A percentile compares a stretch with the other conserved stretches of the same genome.
Evolutionary conservation across 208 protist genomes (phyloP).

Genomic region (Trypanosoma scelopori): DNA sequence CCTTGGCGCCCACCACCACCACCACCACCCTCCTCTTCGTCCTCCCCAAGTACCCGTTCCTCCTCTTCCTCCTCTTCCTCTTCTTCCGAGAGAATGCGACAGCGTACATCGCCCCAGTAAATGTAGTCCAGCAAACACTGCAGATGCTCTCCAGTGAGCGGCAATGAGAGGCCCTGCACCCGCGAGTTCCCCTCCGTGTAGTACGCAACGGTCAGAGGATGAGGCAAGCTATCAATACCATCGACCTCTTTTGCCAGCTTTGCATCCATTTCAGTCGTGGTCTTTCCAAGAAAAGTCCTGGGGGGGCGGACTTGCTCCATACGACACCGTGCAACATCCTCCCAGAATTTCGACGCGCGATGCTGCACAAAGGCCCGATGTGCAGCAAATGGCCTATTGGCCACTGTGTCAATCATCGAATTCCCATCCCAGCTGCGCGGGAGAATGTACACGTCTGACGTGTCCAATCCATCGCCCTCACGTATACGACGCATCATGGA

Average conservation of each 20-base stretch:
- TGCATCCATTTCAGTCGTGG: not conserved
- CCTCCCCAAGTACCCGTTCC: not conserved
- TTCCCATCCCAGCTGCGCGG: constrained; percentile 41
- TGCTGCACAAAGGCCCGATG: constrained; percentile 72
- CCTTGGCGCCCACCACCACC: no score
- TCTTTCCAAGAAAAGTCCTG: not conserved
- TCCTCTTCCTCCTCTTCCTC: constrained; percentile 39
- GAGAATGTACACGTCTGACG: constrained; percentile 42
- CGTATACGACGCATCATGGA: constrained; percentile 39
- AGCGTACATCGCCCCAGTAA: constrained; percentile 65
- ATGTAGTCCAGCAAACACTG: constrained; percentile 63
- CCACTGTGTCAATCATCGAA: constrained; percentile 11
- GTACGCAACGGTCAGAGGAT: constrained; percentile 49
- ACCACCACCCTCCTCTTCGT: no score
- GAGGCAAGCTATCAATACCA: constrained; percentile 21
- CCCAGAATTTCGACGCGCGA: constrained; percentile 61
- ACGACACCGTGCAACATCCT: constrained; percentile 58
- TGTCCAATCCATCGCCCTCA: constrained; percentile 31
- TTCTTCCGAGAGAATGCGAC: constrained; percentile 51
- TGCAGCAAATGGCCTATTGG: constrained; percentile 33
- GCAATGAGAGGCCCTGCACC: constrained; percentile 51
- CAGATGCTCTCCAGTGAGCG: constrained; percentile 55
- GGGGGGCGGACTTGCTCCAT: constrained; percentile 21
- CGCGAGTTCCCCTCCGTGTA: constrained; percentile 70
- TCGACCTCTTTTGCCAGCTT: not conserved